These are phyloP conservation scores for Boletus insuetus DNA, from an alignment of 768 basidiomycete genomes.

Conservation along the genomic window DNA sequence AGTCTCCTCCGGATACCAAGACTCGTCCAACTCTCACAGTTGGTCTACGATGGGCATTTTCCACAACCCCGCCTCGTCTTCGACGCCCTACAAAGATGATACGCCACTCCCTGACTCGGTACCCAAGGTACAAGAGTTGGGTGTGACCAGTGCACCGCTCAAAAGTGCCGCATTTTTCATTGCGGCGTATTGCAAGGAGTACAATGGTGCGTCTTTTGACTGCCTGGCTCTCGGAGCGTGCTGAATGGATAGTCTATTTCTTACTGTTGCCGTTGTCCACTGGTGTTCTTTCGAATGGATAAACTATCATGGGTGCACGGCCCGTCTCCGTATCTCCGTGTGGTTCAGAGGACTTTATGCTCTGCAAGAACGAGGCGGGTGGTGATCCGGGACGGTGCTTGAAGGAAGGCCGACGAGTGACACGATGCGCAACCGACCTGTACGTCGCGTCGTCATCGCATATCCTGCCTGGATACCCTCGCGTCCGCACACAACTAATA, in stretches of 20 bases:
- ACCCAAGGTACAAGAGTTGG: slow-evolving; percentile 86
- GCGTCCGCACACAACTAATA: neutral
- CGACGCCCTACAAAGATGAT: slow-evolving; percentile 56
- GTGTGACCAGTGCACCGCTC: slow-evolving; percentile 86
- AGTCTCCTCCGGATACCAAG: slow-evolving; percentile 18
- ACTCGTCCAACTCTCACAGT: slow-evolving; percentile 4
- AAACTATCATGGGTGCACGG: neutral
- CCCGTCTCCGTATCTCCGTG: slow-evolving; percentile 15
- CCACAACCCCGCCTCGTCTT: slow-evolving; percentile 46
- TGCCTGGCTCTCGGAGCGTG: neutral
- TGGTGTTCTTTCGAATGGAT: neutral
- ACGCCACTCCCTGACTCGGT: slow-evolving; percentile 62
- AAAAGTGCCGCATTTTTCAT: slow-evolving; percentile 98
- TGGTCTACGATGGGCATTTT: slow-evolving; percentile 48
- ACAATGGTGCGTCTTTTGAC: slow-evolving; percentile 71
- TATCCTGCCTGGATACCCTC: neutral
- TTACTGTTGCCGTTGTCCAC: neutral
- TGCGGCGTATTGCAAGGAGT: slow-evolving; percentile 92
- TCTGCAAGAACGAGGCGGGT: slow-evolving; percentile 91
- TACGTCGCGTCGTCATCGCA: slow-evolving; percentile 40
- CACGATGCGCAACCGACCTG: slow-evolving; percentile 93
- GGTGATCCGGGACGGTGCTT: slow-evolving; percentile 85
- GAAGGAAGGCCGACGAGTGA: slow-evolving; percentile 94
- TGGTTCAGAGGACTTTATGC: slow-evolving; percentile 85
- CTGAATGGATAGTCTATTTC: slow-evolving; percentile 6